phyloP scores from a whole-genome alignment of 2,329 filamentous ascomycete species.

The Aspergillus glaucus region DNA sequence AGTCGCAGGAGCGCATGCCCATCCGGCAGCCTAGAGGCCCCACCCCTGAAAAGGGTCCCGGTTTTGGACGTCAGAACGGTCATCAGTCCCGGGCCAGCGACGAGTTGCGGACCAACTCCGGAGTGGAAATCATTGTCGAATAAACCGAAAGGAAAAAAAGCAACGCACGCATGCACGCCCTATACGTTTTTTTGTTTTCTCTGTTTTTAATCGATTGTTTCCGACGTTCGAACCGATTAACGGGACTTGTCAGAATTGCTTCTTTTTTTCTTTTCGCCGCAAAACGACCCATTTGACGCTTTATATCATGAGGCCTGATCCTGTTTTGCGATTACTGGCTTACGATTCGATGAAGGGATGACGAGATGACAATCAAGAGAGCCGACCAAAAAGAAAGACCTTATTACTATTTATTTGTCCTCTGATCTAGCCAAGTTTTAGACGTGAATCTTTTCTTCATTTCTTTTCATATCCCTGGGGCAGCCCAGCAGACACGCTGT shows the following conservation, averaged over 20 bases:
- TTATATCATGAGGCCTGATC: constrained; percentile 35
- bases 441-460: constrained; percentile 16
- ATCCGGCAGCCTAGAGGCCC: constrained; percentile 58
- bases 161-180: constrained; percentile 1
- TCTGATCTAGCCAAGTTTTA: constrained; percentile 37
- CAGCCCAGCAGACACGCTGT: constrained; percentile 31
- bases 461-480: constrained; percentile 26
- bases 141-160: constrained; percentile 31
- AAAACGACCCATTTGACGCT: constrained; percentile 34
- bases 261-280: constrained; percentile 33
- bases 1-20: constrained; percentile 49
- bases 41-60: constrained; percentile 52
- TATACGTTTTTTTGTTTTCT: constrained; percentile 2
- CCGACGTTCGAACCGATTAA: neutral
- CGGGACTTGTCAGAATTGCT: neutral
- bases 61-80: constrained; percentile 57
- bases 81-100: constrained; percentile 58
- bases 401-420: constrained; percentile 24
- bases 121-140: constrained; percentile 59
- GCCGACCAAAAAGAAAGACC: constrained; percentile 26
- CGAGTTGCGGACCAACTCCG: constrained; percentile 55
- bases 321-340: constrained; percentile 35
- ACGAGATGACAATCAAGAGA: constrained; percentile 41
- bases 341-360: constrained; percentile 45
- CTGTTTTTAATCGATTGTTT: constrained; percentile 5